Conservation (phyloP, 2,329 filamentous ascomycete genomes). For the Thielaviopsis populi region DNA sequence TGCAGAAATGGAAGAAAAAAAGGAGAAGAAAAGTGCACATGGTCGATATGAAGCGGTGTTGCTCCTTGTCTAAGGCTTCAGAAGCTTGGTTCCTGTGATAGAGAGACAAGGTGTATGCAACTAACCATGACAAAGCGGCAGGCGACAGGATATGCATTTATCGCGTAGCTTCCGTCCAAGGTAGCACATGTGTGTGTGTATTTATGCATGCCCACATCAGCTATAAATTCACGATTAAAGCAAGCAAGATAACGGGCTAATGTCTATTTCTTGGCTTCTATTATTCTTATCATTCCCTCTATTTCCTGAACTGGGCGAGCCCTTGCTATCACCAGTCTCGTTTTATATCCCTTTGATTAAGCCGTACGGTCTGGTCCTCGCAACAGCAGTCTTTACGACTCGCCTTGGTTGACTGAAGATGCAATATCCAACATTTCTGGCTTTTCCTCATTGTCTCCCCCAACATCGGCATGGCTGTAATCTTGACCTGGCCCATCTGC, state of each 20-base stretch:
- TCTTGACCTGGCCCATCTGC: background rate
- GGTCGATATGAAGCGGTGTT: background rate
- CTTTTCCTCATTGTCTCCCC: slow-evolving; percentile 9
- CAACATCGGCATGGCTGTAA: background rate
- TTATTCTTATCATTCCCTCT: background rate
- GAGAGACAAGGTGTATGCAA: background rate
- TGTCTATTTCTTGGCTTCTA: background rate
- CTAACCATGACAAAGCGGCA: background rate
- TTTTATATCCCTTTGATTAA: no score
- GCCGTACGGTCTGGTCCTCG: no score
- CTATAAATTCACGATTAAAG: no score
- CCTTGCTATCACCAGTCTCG: no score
- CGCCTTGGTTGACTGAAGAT: background rate
- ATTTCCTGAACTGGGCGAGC: background rate
- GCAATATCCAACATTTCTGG: slow-evolving; percentile 8
- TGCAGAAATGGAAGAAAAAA: background rate
- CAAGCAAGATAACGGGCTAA: no score
- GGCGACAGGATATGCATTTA: background rate
- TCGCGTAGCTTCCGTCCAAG: background rate
- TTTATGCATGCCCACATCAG: no score
- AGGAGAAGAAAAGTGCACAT: background rate
- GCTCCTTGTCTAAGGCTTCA: background rate
- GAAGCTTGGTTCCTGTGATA: background rate
- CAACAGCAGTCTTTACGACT: background rate
- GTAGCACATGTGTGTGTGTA: background rate